Conservation (phyloP, 441 rosid species). For the Populus hybrid region DNA sequence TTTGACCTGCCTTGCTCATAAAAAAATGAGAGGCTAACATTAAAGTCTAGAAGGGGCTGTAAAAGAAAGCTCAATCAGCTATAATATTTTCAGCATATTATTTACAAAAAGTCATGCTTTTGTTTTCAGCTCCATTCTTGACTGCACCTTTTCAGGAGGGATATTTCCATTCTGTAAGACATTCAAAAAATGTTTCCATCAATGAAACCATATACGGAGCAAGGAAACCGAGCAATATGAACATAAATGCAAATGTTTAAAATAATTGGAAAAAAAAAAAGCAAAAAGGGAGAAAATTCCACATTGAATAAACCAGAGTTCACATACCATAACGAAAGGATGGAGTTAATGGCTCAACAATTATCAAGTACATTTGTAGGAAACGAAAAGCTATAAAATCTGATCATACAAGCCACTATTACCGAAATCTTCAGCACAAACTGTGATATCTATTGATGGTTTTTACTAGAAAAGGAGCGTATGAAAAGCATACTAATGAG, state of each 20-base stretch:
- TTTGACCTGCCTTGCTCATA: neutral
- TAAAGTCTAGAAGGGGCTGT: neutral
- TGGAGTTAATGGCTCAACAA: neutral
- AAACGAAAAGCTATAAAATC: neutral
- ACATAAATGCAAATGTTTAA: neutral
- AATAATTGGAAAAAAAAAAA: too few species aligned
- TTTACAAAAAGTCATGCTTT: conserved; percentile 1
- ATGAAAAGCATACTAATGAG: neutral
- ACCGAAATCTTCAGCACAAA: neutral
- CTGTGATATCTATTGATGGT: neutral
- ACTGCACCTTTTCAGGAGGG: conserved; percentile 1
- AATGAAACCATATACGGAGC: neutral
- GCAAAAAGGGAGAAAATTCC: neutral
- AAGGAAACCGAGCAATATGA: neutral
- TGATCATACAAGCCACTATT: neutral
- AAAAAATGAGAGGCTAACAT: neutral
- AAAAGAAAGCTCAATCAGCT: neutral
- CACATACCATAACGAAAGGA: neutral
- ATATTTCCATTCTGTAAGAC: too few species aligned
- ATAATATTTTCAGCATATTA: neutral
- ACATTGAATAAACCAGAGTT: neutral
- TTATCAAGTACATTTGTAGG: neutral
- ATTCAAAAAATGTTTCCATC: neutral
- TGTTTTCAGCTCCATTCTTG: conserved; percentile 3
- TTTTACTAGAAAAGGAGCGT: neutral